Conservation (phyloP, 345 rosid species). For the Dimocarpus longan region DNA sequence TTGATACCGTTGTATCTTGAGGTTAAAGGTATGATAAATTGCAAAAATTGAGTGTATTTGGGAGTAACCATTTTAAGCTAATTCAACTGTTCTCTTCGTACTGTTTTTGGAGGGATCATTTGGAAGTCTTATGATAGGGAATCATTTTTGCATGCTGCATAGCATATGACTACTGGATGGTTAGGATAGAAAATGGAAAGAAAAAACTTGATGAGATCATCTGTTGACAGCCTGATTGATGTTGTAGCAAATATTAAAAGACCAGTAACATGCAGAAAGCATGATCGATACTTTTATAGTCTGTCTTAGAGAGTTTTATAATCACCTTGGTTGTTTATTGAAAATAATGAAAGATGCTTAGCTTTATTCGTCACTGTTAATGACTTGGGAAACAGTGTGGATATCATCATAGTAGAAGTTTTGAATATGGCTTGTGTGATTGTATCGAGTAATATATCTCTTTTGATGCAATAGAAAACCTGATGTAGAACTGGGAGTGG, state of each 20-base stretch:
- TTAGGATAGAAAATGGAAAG: neutral
- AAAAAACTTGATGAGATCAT: neutral
- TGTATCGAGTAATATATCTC: neutral
- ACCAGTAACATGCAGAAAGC: neutral
- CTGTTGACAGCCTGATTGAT: neutral
- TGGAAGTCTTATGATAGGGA: neutral
- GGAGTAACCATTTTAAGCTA: neutral
- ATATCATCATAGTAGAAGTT: neutral
- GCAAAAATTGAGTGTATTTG: neutral
- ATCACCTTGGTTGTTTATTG: neutral
- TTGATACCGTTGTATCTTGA: neutral
- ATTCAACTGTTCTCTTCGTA: neutral
- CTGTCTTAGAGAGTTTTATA: neutral
- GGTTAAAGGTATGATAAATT: neutral
- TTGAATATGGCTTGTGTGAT: constrained; percentile 1
- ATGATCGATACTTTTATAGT: neutral
- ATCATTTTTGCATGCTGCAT: neutral
- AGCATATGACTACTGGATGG: neutral
- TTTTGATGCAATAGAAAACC: constrained; percentile 48
- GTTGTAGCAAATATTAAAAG: neutral
- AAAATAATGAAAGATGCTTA: neutral
- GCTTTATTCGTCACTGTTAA: neutral
- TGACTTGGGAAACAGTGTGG: neutral
- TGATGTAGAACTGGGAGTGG: constrained; percentile 82
- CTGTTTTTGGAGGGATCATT: neutral